Conservation (phyloP, 2,329 filamentous ascomycete species). For the Bipolaris bicolor region DNA sequence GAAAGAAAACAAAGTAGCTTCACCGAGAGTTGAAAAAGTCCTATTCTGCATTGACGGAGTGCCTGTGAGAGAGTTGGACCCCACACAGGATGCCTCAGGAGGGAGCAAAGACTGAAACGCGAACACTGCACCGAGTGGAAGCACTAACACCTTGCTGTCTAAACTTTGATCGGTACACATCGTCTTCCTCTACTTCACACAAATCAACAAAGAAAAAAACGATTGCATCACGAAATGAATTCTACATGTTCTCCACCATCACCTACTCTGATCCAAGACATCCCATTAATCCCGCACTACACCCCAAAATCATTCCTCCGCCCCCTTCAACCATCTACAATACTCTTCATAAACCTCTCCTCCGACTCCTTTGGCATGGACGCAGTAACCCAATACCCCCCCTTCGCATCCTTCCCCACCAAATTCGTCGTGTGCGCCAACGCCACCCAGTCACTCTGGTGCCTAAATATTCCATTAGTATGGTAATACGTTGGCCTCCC, state of each 20-base stretch:
- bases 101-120: no score
- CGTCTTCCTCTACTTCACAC: neutral
- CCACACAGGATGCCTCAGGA: neutral
- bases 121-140: no score
- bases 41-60: neutral
- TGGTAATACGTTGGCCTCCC: slow-evolving; percentile 2
- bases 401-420: slow-evolving; percentile 24
- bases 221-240: no score
- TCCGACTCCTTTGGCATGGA: slow-evolving; percentile 1
- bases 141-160: no score
- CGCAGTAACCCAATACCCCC: slow-evolving; percentile 26
- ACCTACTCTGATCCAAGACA: no score
- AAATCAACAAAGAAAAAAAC: no score
- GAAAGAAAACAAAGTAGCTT: neutral
- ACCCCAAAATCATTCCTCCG: neutral
- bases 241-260: no score
- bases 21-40: neutral
- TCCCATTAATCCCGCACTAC: no score
- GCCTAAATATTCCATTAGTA: no score
- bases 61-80: neutral
- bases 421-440: neutral
- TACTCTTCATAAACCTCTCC: slow-evolving; percentile 1
- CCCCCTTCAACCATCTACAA: neutral
- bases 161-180: no score
- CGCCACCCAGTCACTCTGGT: no score